Evolutionary conservation across 306 rosid species (phyloP), one percentile per base, ranked within the genome.

Genomic region (Sechiopsis laciniata): DNA sequence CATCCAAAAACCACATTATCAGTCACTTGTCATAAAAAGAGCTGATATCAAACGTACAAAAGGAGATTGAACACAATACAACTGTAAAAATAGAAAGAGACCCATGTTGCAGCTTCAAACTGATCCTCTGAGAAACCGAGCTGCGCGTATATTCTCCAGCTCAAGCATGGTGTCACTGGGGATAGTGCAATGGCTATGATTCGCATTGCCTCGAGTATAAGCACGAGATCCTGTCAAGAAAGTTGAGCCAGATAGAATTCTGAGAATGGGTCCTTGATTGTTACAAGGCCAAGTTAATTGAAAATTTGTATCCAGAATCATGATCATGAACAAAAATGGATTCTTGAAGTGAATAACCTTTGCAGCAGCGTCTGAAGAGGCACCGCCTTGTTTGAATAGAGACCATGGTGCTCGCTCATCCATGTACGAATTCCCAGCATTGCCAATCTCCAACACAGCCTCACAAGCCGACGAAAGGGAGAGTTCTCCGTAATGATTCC

Each of bases 401-500:
- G 89, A 90, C 98, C 98, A 90, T 7, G 98, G 97, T 2, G 98
- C 96, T 62, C 81, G 90, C 55, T 84, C 96, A 73, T 94, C 89
- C 90, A 94, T 87, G 80, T 90, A 90, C 54, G 75, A 81, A 82
- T 94, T 94, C 67, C 98, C 98, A 42, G 81, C 89, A 87, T 89
- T 87, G 29, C 94, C 93, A 37, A 94, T 90, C 84, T 89, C 96
- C 58, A 90, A 69, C 72, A 90, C 87, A 80, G 96, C 88, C 83
- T 90, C 98, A 82, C 97, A 90, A 73, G 98, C 98, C 20, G 95
- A 85, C 58, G 98, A 87, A 73, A 87, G 67, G n/a, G 90, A 79
- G 75, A 94, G 97, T 45, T 81, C 78, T 84, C 80, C 96, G 69
- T 89, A 94, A 74, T 87, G 82, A 62, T 81, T 69, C 60, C 79